Evolutionary conservation across 192 early-diverging fungal species (phyloP), one percentile per base, ranked within the genome.

Genomic region (Backusella mclennaniae): DNA sequence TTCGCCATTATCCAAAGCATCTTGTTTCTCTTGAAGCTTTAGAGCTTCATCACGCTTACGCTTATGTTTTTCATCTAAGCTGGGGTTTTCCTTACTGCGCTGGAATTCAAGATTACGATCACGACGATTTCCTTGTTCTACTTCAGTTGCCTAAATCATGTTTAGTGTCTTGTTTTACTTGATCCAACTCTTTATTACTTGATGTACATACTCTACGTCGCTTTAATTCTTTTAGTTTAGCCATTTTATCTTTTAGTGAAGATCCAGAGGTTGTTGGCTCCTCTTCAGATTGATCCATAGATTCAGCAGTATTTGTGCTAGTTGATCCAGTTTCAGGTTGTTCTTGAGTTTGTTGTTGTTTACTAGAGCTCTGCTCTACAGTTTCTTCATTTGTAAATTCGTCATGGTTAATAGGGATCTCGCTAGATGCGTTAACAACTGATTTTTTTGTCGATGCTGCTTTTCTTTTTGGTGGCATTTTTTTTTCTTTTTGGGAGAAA

Each of bases 31-130:
- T 9, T 91, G 74, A n/a, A 95, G 77, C 35, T 91, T 91, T 67
- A 95, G 87, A 0, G 95, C 94, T 66, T 94, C 92, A 35, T 90
- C 86, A 12, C 88, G 85, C 68, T 91, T 91, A 31, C 92, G 82
- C 73, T 96, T 93, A 9, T 85, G 80, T 70, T 89, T 88, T 35
- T 85, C 85, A 42, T 92, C 86, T 41, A 90, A 85, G 31, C 85
- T 77, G 8, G 87, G 88, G 79, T 95, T 94, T 42, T 89, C 80
- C 73, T 93, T 93, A 7, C 82, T 83, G 46, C 88, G 86, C 80
- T 94, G 92, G 80, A 92, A 89, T 75, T 96, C 96, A 41, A 85
- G 80, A 83, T 90, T 90, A 21, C 93, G 84, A 56, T 95, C 94
- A 52, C 86, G 83, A n/a, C 90, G 86, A 84, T 96, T 97, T 4